Evolutionary conservation across 257 asterid species (phyloP).

Genomic region (Jasminum sambac): DNA sequence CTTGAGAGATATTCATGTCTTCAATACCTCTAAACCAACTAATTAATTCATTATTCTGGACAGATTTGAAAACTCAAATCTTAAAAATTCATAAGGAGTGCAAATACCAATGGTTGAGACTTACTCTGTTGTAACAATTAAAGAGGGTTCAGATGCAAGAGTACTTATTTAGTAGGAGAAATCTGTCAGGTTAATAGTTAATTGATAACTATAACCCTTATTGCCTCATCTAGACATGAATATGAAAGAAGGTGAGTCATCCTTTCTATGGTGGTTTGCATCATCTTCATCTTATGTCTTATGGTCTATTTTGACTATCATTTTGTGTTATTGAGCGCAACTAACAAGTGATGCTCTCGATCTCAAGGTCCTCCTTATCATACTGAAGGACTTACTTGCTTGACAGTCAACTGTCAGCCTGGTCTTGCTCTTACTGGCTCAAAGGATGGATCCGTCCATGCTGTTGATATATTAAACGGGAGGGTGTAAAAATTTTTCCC

Average conservation of each 20-base stretch:
- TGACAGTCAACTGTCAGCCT: constrained; percentile 76
- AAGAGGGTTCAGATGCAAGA: too few species aligned
- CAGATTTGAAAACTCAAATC: background rate
- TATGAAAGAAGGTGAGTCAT: too few species aligned
- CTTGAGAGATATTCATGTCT: background rate
- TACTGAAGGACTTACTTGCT: constrained; percentile 76
- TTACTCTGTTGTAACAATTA: background rate
- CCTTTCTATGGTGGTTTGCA: too few species aligned
- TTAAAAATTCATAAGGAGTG: background rate
- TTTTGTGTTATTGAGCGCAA: constrained; percentile 4
- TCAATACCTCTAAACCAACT: background rate
- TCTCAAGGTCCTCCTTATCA: constrained; percentile 78
- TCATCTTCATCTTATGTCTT: too few species aligned
- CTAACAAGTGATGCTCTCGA: constrained; percentile 14
- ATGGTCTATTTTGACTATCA: constrained; percentile 5
- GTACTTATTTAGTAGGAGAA: background rate
- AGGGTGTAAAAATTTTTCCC: constrained; percentile 38
- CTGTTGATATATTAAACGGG: constrained; percentile 75
- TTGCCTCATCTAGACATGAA: too few species aligned
- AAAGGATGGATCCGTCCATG: constrained; percentile 64
- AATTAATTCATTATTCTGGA: background rate
- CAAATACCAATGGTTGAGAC: background rate
- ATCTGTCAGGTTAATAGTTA: background rate
- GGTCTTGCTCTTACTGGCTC: constrained; percentile 81
- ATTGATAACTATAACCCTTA: background rate